Conservation (phyloP, 2,329 filamentous ascomycete species). For the Elsinoe australis region DNA sequence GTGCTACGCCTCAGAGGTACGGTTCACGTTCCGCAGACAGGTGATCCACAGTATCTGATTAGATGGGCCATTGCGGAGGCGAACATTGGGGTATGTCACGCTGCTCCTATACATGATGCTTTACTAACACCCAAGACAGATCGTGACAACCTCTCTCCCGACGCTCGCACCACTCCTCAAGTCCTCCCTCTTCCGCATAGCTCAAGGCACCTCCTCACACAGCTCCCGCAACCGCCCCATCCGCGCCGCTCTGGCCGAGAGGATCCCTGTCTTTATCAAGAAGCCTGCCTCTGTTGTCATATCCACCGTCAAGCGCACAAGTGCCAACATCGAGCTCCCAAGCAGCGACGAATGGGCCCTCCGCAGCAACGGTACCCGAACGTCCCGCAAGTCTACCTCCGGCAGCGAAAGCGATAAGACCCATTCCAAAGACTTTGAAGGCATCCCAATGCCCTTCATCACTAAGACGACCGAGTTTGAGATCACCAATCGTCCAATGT, state of each 20-base stretch:
- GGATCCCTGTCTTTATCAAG: conserved; percentile 2
- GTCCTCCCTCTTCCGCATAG: conserved; percentile 4
- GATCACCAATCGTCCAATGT: not conserved
- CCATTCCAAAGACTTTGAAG: conserved; percentile 2
- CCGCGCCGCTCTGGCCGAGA: conserved; percentile 5
- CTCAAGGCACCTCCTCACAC: not conserved
- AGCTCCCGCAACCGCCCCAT: conserved; percentile 8
- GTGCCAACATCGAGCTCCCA: not conserved
- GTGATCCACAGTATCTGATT: conserved; percentile 12
- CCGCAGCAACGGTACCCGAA: not conserved
- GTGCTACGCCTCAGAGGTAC: conserved; percentile 12
- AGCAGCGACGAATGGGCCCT: not conserved
- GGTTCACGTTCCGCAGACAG: conserved; percentile 4
- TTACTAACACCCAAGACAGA: conserved; percentile 4
- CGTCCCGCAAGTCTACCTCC: not conserved
- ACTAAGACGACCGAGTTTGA: conserved; percentile 4
- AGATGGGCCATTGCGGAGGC: conserved; percentile 17
- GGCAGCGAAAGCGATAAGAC: conserved; percentile 7
- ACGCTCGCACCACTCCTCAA: conserved; percentile 14
- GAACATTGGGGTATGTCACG: conserved; percentile 16
- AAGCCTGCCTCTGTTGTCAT: not conserved
- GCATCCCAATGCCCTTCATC: conserved; percentile 8
- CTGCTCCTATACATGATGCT: not conserved
- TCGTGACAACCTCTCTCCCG: conserved; percentile 15
- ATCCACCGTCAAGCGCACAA: not conserved